These are phyloP conservation scores for cucumber (Cucumis sativus) DNA, from an alignment of 306 rosid genomes.

Conservation along the genomic window DNA sequence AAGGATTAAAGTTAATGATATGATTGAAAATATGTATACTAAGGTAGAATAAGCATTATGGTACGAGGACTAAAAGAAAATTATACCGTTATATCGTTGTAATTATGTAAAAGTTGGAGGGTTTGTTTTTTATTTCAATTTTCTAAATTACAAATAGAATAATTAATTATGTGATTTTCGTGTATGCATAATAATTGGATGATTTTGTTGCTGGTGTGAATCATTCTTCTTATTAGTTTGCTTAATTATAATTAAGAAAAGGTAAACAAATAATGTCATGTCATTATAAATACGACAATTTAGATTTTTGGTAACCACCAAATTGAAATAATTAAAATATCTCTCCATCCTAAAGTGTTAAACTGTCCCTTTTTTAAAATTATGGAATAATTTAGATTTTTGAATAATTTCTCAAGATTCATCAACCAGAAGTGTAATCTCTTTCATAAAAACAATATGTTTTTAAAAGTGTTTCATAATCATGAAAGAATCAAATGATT, in stretches of 20 bases:
- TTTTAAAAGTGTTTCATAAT: background rate
- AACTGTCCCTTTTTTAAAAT: background rate
- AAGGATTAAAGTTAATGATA: too few species aligned
- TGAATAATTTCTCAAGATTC: background rate
- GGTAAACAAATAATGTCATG: background rate
- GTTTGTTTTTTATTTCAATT: too few species aligned
- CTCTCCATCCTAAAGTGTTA: background rate
- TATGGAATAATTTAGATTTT: background rate
- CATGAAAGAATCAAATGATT: background rate
- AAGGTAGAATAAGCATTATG: too few species aligned
- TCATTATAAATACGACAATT: background rate
- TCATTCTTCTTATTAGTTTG: background rate
- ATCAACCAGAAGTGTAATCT: background rate
- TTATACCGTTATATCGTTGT: too few species aligned
- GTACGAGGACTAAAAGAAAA: too few species aligned
- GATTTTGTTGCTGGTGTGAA: background rate
- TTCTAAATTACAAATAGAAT: background rate
- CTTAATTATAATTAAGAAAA: background rate
- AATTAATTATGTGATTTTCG: background rate
- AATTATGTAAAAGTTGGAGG: too few species aligned
- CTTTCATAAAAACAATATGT: background rate
- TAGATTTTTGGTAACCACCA: background rate
- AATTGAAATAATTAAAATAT: background rate
- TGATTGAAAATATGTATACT: too few species aligned
- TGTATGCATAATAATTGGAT: background rate